Evolutionary conservation across 495 filamentous ascomycete genomes (phyloP), one percentile per base, ranked within the genome.

Genomic region (Terfezia boudieri): DNA sequence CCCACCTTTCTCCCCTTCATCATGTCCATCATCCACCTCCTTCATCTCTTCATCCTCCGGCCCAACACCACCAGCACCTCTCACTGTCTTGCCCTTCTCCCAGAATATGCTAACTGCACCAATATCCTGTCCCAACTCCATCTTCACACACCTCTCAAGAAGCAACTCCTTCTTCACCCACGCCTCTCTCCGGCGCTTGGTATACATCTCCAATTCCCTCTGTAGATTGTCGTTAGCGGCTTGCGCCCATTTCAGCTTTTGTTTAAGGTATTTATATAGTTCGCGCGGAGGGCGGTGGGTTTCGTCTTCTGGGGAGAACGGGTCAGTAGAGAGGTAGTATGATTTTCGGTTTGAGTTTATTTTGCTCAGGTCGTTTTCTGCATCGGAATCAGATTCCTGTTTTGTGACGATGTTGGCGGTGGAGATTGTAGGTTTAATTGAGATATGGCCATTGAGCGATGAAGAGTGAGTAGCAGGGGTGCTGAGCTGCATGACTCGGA

Each of bases 141-240:
- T 71, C 56, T 72, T 66, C 20, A 76, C 58, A 37, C 75, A 72
- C 63, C 75, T 75, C 54, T 75, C 71, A 6, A 79, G 64, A 17
- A 80, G 64, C 32, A 72, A 67, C 63, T 95, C 86, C 66, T 95
- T 98, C 65, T 82, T 81, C 2, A 77, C 66, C 85, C 86, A 96
- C 57, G 90, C 83, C 32, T 80, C 71, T 66, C 78, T 79, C 56
- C 83, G 76, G 57, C 75, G 67, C 49, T 75, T 76, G 62, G 85
- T 79, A 60, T 84, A 70, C 20, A 64, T 69, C 55, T 80, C 80
- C 69, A 76, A 75, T 51, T 88, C 79, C 1, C 63, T 66, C 46
- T 73, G 72, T 38, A 96, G 66, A 37, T 73, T 67, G 23, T 76
- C 73, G 12, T 71, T 67, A 51, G 90, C 88, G 54, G 80, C 73